These are phyloP conservation scores for Aspergillus steynii DNA, from an alignment of 495 filamentous ascomycete genomes.

Conservation along the genomic window DNA sequence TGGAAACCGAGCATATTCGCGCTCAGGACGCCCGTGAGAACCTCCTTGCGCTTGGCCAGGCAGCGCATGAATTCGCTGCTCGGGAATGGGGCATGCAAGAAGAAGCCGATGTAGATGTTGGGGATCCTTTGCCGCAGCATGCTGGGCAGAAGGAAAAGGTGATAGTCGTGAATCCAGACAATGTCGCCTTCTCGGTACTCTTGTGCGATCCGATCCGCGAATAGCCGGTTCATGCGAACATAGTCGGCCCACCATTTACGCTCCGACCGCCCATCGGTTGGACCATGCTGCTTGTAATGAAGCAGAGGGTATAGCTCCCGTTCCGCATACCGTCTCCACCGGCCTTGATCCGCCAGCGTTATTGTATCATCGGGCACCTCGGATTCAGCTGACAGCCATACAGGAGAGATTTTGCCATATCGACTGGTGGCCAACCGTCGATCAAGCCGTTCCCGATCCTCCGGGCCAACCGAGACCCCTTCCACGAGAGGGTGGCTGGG, in stretches of 20 bases:
- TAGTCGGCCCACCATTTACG: conserved; percentile 88
- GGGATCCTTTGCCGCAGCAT: conserved; percentile 79
- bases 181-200: conserved; percentile 89
- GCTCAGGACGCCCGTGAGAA: conserved; percentile 83
- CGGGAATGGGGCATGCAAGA: conserved; percentile 88
- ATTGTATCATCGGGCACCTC: conserved; percentile 64
- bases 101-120: conserved; percentile 87
- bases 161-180: conserved; percentile 89
- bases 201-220: conserved; percentile 81
- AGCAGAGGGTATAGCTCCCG: conserved; percentile 85
- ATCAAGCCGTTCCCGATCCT: conserved; percentile 70
- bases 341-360: conserved; percentile 69
- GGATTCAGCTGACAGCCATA: conserved; percentile 77
- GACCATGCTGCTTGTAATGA: conserved; percentile 91
- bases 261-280: conserved; percentile 77
- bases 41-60: conserved; percentile 79
- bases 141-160: conserved; percentile 81
- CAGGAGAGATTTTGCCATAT: conserved; percentile 70
- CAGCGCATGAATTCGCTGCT: conserved; percentile 92
- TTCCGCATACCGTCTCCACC: conserved; percentile 88
- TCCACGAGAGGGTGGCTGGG: conserved; percentile 59
- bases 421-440: conserved; percentile 65
- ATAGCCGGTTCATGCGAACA: conserved; percentile 80
- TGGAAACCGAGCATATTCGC: conserved; percentile 93
- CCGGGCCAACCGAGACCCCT: conserved; percentile 60